These are phyloP conservation scores for Penicillium chermesinum DNA, from an alignment of 495 filamentous ascomycete genomes.

Conservation along the genomic window DNA sequence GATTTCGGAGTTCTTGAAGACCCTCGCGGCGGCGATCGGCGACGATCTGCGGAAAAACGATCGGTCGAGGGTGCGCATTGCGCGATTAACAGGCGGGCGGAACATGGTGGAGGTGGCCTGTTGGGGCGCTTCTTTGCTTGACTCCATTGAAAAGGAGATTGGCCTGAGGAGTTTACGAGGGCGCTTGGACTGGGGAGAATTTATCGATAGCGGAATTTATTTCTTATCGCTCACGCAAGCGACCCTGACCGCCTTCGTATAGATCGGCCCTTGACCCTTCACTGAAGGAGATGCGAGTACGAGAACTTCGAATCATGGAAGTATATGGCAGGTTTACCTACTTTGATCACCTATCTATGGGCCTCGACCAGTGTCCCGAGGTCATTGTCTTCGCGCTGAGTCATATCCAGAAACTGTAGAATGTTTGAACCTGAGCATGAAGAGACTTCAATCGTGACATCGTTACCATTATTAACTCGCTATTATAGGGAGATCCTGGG, in stretches of 20 bases:
- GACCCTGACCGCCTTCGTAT: neutral
- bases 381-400: too few relatives aligned
- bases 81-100: conserved; percentile 76
- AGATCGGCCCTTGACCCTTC: too few relatives aligned
- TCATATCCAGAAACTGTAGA: too few relatives aligned
- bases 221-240: conserved; percentile 22
- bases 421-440: too few relatives aligned
- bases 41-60: conserved; percentile 73
- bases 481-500: neutral
- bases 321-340: too few relatives aligned
- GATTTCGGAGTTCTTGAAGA: conserved; percentile 69
- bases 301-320: too few relatives aligned
- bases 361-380: too few relatives aligned
- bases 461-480: neutral
- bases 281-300: too few relatives aligned
- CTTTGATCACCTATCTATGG: too few relatives aligned
- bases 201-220: conserved; percentile 8
- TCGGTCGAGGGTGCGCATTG: conserved; percentile 73
- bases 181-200: conserved; percentile 3
- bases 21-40: conserved; percentile 69
- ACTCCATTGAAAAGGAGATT: conserved; percentile 27
- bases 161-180: neutral
- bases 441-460: too few relatives aligned
- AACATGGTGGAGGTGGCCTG: conserved; percentile 51
- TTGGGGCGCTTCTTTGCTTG: conserved; percentile 12